Percentiles rank a stretch among this genome's conserved stretches.
These are phyloP conservation scores for Rheum nobile DNA, from an alignment of 148 eudicot species.

Conservation along the genomic window DNA sequence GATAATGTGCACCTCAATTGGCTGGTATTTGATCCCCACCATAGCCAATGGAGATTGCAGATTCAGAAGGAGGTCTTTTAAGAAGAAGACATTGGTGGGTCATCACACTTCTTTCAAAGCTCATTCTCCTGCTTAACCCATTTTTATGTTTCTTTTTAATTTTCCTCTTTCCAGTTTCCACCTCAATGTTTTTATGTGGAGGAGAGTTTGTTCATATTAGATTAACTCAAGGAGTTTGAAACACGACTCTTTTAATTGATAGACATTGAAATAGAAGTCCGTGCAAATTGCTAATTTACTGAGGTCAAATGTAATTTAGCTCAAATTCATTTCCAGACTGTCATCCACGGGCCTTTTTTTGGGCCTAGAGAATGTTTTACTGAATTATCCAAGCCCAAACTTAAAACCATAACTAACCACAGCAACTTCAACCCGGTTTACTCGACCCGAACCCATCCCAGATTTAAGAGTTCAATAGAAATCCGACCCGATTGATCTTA, in stretches of 20 bases:
- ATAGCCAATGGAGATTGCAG: background rate
- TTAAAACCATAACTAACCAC: no score
- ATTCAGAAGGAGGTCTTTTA: constrained; percentile 4
- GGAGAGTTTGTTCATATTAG: background rate
- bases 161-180: background rate
- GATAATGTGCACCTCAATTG: constrained; percentile 31
- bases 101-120: constrained; percentile 2
- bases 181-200: background rate
- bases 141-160: background rate
- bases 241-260: background rate
- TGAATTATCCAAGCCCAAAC: background rate
- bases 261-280: background rate
- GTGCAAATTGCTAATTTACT: background rate
- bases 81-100: constrained; percentile 16
- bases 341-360: background rate
- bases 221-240: background rate
- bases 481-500: no score
- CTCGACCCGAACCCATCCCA: background rate
- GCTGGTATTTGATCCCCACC: constrained; percentile 29
- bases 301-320: background rate
- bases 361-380: background rate
- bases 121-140: background rate
- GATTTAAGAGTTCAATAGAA: no score
- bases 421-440: background rate
- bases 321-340: background rate